A percentile compares a stretch with the other conserved stretches of the same genome.
phyloP scores from a whole-genome alignment of 2,329 filamentous ascomycete genomes.

The Epicoccum nigrum region DNA sequence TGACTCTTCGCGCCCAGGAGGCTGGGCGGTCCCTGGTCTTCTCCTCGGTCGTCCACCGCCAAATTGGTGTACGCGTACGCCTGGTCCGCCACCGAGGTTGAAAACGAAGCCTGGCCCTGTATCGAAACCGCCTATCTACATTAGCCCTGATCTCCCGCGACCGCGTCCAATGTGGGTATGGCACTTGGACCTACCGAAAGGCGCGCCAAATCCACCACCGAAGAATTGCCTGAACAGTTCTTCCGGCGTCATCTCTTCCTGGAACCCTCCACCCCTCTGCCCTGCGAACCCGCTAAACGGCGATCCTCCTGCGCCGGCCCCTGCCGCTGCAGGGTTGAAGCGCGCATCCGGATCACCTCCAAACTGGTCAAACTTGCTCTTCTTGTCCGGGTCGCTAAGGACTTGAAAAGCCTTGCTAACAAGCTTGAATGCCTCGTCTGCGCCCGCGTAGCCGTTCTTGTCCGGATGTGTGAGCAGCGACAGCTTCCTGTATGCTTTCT shows the following conservation, averaged over 20 bases:
- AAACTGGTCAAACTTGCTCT: slow-evolving; percentile 83
- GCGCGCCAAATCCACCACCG: slow-evolving; percentile 72
- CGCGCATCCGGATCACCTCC: slow-evolving; percentile 91
- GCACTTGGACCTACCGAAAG: slow-evolving; percentile 62
- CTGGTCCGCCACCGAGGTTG: slow-evolving; percentile 89
- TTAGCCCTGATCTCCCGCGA: slow-evolving; percentile 12
- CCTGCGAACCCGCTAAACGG: slow-evolving; percentile 69
- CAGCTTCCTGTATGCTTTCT: slow-evolving; percentile 96
- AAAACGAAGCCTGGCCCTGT: slow-evolving; percentile 90
- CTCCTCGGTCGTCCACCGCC: slow-evolving; percentile 78
- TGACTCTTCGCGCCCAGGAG: slow-evolving; percentile 58
- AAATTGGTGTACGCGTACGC: slow-evolving; percentile 94
- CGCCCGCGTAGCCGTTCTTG: slow-evolving; percentile 95
- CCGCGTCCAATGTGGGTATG: slow-evolving; percentile 12
- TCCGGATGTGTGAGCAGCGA: slow-evolving; percentile 95
- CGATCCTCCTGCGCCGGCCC: slow-evolving; percentile 55
- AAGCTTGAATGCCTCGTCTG: slow-evolving; percentile 99
- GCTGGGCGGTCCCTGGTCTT: slow-evolving; percentile 67
- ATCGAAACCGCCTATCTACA: slow-evolving; percentile 65
- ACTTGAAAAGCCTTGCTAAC: slow-evolving; percentile 92
- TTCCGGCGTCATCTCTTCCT: slow-evolving; percentile 92
- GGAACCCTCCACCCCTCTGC: slow-evolving; percentile 69
- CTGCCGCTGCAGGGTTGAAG: slow-evolving; percentile 69
- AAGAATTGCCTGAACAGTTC: slow-evolving; percentile 98
- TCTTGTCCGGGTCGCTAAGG: slow-evolving; percentile 91